Conservation (phyloP, 139 green algal species). For the Gonium pectorale region DNA sequence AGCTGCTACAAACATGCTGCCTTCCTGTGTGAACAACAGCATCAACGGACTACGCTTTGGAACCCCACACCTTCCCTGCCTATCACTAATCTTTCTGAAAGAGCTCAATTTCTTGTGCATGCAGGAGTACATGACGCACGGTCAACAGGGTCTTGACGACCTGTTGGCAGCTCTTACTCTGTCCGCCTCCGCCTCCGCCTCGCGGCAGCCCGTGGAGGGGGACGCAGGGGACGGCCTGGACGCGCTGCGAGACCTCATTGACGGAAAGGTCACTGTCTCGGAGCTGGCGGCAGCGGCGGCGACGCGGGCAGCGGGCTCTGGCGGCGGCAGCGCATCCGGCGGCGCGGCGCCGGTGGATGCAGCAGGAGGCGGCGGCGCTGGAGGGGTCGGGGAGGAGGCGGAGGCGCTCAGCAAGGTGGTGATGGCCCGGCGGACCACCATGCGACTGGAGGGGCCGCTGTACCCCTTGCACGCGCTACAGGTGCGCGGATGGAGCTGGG, state of each 20-base stretch:
- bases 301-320: neutral
- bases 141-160: constrained; percentile 81
- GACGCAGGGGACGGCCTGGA: constrained; percentile 22
- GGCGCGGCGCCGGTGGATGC: neutral
- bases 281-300: neutral
- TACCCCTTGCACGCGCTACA: constrained; percentile 80
- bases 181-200: constrained; percentile 16
- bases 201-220: neutral
- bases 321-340: too few species aligned
- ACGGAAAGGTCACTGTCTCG: neutral
- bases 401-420: constrained; percentile 85
- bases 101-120: too few species aligned
- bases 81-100: neutral
- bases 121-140: constrained; percentile 78
- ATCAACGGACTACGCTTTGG: too few species aligned
- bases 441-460: constrained; percentile 58
- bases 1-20: too few species aligned
- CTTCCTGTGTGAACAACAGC: too few species aligned
- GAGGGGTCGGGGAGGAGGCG: neutral
- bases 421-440: constrained; percentile 75
- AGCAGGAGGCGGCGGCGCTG: neutral
- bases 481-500: too few species aligned
- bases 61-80: neutral
- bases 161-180: constrained; percentile 62
- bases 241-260: constrained; percentile 39